Evolutionary conservation across 129 eudicot genomes (phyloP).

Genomic region (Centaurea solstitialis): DNA sequence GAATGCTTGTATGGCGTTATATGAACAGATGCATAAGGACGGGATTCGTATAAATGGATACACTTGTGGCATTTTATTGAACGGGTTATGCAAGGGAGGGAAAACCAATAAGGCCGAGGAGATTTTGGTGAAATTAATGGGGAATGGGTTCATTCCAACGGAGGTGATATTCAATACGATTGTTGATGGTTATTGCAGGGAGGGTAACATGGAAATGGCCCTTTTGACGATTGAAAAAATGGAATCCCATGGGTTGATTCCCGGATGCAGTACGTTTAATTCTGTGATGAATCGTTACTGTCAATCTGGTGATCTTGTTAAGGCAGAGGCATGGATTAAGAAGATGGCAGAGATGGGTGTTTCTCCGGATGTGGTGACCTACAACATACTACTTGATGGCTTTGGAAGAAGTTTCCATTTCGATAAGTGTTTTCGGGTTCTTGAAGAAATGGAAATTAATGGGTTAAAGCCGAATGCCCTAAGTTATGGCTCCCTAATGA

Average conservation of each 20-base stretch:
- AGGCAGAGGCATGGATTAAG: slow-evolving; percentile 30
- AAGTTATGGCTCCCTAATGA: slow-evolving; percentile 24
- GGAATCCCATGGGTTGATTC: slow-evolving; percentile 17
- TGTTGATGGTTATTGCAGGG: slow-evolving; percentile 25
- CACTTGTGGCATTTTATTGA: slow-evolving; percentile 25
- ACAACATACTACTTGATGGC: slow-evolving; percentile 27
- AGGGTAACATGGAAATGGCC: slow-evolving; percentile 13
- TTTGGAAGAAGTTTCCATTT: slow-evolving; percentile 25
- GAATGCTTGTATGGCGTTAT: neutral
- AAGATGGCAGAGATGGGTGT: slow-evolving; percentile 19
- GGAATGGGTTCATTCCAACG: slow-evolving; percentile 14
- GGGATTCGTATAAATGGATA: slow-evolving; percentile 1
- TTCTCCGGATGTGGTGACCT: slow-evolving; percentile 19
- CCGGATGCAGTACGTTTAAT: slow-evolving; percentile 22
- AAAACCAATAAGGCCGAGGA: slow-evolving; percentile 20
- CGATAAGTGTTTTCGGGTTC: slow-evolving; percentile 25
- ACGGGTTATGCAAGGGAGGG: slow-evolving; percentile 25
- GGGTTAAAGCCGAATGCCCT: slow-evolving; percentile 24
- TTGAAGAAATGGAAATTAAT: slow-evolving; percentile 25
- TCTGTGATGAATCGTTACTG: slow-evolving; percentile 15
- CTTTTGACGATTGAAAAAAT: slow-evolving; percentile 10
- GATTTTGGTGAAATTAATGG: slow-evolving; percentile 10
- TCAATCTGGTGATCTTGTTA: slow-evolving; percentile 3
- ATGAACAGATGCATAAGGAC: neutral
- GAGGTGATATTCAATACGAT: slow-evolving; percentile 26